Evolutionary conservation across 73 alveolate species (phyloP), one percentile per base, ranked within the genome.

Genomic region (Breviolum minutum): DNA sequence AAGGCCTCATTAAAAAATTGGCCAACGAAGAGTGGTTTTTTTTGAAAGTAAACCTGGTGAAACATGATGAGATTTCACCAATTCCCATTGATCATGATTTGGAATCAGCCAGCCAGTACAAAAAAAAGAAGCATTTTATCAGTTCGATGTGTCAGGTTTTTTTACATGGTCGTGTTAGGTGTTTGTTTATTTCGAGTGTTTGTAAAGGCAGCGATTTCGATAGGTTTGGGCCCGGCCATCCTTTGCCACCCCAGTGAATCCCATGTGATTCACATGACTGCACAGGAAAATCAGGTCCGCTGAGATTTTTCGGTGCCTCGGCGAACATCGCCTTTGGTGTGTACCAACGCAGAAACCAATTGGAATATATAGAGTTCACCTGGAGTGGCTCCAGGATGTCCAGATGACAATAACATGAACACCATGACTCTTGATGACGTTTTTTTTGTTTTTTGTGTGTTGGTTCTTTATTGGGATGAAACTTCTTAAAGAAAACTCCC

Each of bases 201-300:
- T 77, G 87, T 29, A 24, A 14, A n/a, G 29, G 61, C 22, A 77
- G 5, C 48, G 87, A 17, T 24, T 10, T 77, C 61, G 20, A 77
- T 14, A 24, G 87, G 6, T 26, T 9, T 14, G 14, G 87, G n/a
- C n/a, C n/a, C n/a, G n/a, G n/a, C n/a, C n/a, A n/a, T n/a, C n/a
- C n/a, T n/a, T n/a, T n/a, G n/a, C n/a, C n/a, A n/a, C n/a, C n/a
- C n/a, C n/a, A n/a, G n/a, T 40, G 54, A 40, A 40, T 40, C 54
- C 12, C 63, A 26, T 8, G 60, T 48, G 71, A 6, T 16, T 69
- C 54, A 32, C n/a, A 5, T 5, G 40, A n/a, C 82, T 54, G 40
- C 6, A 29, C 87, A 91, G 97, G 98, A 92, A 92, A 54, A 81
- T 92, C 90, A 63, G 98, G 29, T 61, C 98, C 7, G 64, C 63